Percentiles rank a stretch among this genome's conserved stretches.
These are phyloP conservation scores for Flammula alnicola DNA, from an alignment of 1,284 basidiomycete species.

Conservation along the genomic window DNA sequence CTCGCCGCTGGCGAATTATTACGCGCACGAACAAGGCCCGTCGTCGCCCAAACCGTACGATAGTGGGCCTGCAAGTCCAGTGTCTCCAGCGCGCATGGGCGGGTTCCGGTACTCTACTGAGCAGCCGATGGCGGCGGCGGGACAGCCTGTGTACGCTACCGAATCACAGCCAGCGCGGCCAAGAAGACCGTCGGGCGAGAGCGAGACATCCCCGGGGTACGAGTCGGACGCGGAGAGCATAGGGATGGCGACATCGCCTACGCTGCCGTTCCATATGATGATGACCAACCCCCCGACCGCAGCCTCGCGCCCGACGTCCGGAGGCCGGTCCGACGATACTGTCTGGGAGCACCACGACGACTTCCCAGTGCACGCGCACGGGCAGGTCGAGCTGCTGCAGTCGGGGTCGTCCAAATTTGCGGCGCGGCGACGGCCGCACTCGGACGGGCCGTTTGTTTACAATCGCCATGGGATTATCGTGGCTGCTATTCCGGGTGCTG, in stretches of 20 bases:
- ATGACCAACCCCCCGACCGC: slow-evolving; percentile 13
- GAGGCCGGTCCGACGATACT: slow-evolving; percentile 32
- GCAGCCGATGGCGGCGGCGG: slow-evolving; percentile 3
- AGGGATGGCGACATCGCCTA: slow-evolving; percentile 17
- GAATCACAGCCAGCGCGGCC: slow-evolving; percentile 20
- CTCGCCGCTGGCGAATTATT: slow-evolving; percentile 32
- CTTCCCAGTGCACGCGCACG: slow-evolving; percentile 2
- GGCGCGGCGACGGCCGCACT: slow-evolving; percentile 23
- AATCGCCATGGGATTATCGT: slow-evolving; percentile 20
- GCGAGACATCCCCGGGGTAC: slow-evolving; percentile 33
- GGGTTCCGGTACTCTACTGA: slow-evolving; percentile 16
- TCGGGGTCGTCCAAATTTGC: slow-evolving; percentile 5
- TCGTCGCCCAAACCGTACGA: slow-evolving; percentile 12
- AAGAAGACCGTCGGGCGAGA: slow-evolving; percentile 25
- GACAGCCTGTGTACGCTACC: slow-evolving; percentile 12
- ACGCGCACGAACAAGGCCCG: slow-evolving; percentile 22
- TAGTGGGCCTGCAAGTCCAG: slow-evolving; percentile 9
- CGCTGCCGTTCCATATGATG: slow-evolving; percentile 11
- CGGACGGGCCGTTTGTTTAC: slow-evolving; percentile 28
- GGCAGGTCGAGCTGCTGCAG: slow-evolving; percentile 5
- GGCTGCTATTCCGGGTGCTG: slow-evolving; percentile 8
- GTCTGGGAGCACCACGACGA: slow-evolving; percentile 30
- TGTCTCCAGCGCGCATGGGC: slow-evolving; percentile 15
- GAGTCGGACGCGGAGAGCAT: slow-evolving; percentile 38
- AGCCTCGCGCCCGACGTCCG: slow-evolving; percentile 20